Conservation (phyloP, 106 monocot genomes). For the Dactylorhiza incarnata region DNA sequence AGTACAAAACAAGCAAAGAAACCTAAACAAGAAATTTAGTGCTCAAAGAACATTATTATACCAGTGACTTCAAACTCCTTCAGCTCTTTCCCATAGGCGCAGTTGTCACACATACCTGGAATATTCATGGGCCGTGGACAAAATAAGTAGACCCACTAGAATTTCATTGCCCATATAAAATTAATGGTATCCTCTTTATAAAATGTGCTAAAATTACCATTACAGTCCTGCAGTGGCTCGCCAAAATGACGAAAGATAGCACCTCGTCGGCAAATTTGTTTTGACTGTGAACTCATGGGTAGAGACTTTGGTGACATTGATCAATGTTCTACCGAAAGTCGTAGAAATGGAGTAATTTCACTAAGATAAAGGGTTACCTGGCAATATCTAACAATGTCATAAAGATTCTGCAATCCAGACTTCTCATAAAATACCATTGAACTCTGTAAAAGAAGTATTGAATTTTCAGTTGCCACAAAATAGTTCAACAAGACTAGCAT, state of each 20-base stretch:
- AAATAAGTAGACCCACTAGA: too few relatives aligned
- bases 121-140: conserved; percentile 5
- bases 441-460: conserved; percentile 46
- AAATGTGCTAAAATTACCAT: conserved; percentile 40
- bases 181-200: background rate
- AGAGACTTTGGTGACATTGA: conserved; percentile 3
- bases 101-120: conserved; percentile 98
- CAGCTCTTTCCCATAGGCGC: conserved; percentile 58
- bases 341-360: background rate
- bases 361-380: conserved; percentile 43
- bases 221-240: conserved; percentile 72
- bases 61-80: conserved; percentile 73
- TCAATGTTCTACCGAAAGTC: background rate
- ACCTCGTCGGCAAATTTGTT: conserved; percentile 57
- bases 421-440: conserved; percentile 99
- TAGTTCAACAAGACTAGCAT: background rate
- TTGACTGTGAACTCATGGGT: conserved; percentile 46
- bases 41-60: conserved; percentile 33
- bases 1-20: background rate
- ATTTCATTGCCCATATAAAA: background rate
- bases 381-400: conserved; percentile 93
- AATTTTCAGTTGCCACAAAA: conserved; percentile 2
- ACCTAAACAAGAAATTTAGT: background rate
- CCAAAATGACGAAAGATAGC: conserved; percentile 97
- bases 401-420: conserved; percentile 93